Base-by-base conservation (phyloP, 257 asterid genomes). In the Sherardia arvensis region DNA sequence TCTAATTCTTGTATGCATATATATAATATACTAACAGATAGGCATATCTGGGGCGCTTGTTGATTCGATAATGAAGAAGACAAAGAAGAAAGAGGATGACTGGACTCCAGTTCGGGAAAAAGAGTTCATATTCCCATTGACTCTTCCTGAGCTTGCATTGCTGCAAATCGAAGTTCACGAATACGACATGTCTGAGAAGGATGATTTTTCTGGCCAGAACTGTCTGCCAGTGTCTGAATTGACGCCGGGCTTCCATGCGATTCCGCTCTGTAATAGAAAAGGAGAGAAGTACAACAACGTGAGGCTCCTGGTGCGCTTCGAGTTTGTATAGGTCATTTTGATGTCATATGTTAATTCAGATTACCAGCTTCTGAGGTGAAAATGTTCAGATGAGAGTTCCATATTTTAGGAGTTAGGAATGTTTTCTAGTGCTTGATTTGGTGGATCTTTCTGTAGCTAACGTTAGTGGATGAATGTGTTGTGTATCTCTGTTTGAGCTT, bases 51-150 rank as follows among this genome's bases (percentile, higher is more conserved):
- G 91, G 60, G 89, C 78, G 5, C 88, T 84, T 0, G 86, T 74
- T 5, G 95, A 86, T 62, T 78, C 68, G 59, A 21, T 49, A 23
- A 86, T 80, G 89, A 71, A 73, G 34, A 82, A 71, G 45, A 84
- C 91, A n/a, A 77, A 70, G 77, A 70, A 12, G 26, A 80, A 48
- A 23, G 84, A 73, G 68, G 88, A 84, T 65, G 57, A 81, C 8
- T 86, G 95, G 95, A 75, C 77, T 8, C 95, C 91, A 0, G 68
- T 78, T 20, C 84, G 95, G 95, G 69, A 77, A 12, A 85, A 86
- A 64, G 89, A 84, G 26, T 86, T 86, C 67, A 57, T 68, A 7
- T 86, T 86, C 74, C 85, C 87, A 15, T 74, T 84, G 21, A 78
- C 84, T 0, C 81, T 84, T 32, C 91, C 95, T 4, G 95, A 86